These are phyloP conservation scores for Rhodotorula sp. DNA, from an alignment of 1,284 basidiomycete species.

Conservation along the genomic window DNA sequence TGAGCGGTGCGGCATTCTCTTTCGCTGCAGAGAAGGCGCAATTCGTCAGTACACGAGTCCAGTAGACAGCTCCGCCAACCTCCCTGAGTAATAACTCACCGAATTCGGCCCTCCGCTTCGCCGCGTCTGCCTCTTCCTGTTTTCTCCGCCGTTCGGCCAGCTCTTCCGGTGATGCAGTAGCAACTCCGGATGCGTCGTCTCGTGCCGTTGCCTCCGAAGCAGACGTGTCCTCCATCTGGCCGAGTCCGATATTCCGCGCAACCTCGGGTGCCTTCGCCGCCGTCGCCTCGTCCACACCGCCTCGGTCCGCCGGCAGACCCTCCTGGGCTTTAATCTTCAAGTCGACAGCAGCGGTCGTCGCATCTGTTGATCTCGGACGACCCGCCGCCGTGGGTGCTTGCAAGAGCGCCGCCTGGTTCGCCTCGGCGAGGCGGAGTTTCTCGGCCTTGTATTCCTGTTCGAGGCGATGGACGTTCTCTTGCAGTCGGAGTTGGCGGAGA, in stretches of 20 bases:
- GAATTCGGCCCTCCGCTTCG: constrained; percentile 25
- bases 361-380: neutral
- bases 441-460: constrained; percentile 23
- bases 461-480: constrained; percentile 27
- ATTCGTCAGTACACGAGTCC: neutral
- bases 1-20: constrained; percentile 5
- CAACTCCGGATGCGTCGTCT: constrained; percentile 14
- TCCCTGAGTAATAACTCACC: constrained; percentile 1
- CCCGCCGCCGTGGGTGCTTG: neutral
- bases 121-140: constrained; percentile 17
- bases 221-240: neutral
- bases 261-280: constrained; percentile 4
- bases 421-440: constrained; percentile 17
- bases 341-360: too few relatives aligned
- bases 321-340: neutral
- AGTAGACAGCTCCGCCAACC: neutral
- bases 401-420: neutral
- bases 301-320: constrained; percentile 12
- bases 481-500: constrained; percentile 16
- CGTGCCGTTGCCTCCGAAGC: neutral
- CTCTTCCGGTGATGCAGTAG: neutral
- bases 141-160: constrained; percentile 7
- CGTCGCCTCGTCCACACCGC: constrained; percentile 1
- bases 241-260: constrained; percentile 12
- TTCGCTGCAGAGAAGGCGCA: constrained; percentile 1